Percentiles rank a stretch among this genome's conserved stretches.
Evolutionary conservation across 148 eudicot genomes (phyloP).

Genomic region (Arctostaphylos glauca): DNA sequence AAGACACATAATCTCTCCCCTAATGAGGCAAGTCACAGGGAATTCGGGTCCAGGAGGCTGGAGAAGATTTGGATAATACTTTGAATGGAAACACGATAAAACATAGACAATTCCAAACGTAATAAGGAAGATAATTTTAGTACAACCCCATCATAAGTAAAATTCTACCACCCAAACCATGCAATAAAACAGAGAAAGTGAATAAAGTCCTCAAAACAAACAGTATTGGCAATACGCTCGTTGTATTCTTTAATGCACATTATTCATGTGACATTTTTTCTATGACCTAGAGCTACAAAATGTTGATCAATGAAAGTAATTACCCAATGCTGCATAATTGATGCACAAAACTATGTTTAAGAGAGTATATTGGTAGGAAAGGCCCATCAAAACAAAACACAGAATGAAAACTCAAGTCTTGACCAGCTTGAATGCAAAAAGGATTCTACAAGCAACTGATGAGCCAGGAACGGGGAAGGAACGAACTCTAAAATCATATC

Average conservation of each 20-base stretch:
- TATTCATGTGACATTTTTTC: not conserved
- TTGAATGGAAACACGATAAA: not conserved
- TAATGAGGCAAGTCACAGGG: not conserved
- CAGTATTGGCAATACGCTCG: not conserved
- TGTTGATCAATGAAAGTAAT: no score
- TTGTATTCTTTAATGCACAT: not conserved
- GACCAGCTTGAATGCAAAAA: no score
- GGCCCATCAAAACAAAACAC: not conserved
- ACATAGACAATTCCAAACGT: not conserved
- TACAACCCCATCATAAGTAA: not conserved
- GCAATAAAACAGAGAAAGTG: not conserved
- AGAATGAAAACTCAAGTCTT: no score
- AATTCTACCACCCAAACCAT: not conserved
- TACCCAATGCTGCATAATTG: not conserved
- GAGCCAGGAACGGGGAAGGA: not conserved
- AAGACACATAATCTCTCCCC: not conserved
- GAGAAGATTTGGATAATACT: not conserved
- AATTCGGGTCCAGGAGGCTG: not conserved
- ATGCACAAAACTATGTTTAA: not conserved
- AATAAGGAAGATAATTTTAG: not conserved
- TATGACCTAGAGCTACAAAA: not conserved
- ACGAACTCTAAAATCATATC: not conserved
- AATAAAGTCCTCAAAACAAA: not conserved
- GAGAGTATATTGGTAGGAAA: not conserved
- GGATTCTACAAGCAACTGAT: not conserved